Percentiles rank a stretch among this genome's conserved stretches.
These are phyloP conservation scores for Pyrenula massariospora DNA, from an alignment of 495 filamentous ascomycete genomes.

Conservation along the genomic window DNA sequence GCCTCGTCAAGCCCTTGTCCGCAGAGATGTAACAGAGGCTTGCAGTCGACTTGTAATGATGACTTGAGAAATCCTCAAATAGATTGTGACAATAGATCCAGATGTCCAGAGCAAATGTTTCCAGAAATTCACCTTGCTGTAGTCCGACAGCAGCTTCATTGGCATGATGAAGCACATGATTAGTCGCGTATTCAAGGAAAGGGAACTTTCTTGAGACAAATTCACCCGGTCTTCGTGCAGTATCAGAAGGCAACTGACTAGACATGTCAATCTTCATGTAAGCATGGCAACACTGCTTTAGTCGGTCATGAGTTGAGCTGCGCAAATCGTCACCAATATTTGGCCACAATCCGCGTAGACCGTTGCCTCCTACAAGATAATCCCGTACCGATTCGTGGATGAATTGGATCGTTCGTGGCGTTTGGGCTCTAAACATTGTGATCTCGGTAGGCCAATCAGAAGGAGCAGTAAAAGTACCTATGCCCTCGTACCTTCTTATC, in stretches of 20 bases:
- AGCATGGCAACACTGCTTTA: slow-evolving; percentile 22
- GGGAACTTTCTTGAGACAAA: slow-evolving; percentile 16
- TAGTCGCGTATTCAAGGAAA: slow-evolving; percentile 33
- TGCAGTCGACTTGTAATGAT: slow-evolving; percentile 17
- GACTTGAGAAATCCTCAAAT: slow-evolving; percentile 16
- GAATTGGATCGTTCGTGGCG: slow-evolving; percentile 24
- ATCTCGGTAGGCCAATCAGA: too few relatives aligned
- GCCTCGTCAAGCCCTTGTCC: slow-evolving; percentile 22
- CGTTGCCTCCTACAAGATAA: slow-evolving; percentile 27
- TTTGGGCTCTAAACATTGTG: slow-evolving; percentile 15
- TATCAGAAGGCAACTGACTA: slow-evolving; percentile 5
- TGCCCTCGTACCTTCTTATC: not conserved
- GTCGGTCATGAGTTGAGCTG: slow-evolving; percentile 19
- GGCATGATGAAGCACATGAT: slow-evolving; percentile 32
- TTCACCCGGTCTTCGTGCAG: slow-evolving; percentile 10
- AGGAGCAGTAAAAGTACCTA: too few relatives aligned
- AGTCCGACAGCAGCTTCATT: slow-evolving; percentile 17
- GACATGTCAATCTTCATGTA: slow-evolving; percentile 15
- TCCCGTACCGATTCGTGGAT: slow-evolving; percentile 38
- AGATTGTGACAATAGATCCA: slow-evolving; percentile 30
- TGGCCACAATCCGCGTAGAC: slow-evolving; percentile 22
- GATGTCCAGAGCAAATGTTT: slow-evolving; percentile 12
- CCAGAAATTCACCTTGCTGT: slow-evolving; percentile 26
- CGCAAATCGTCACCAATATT: slow-evolving; percentile 12
- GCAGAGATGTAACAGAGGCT: slow-evolving; percentile 37